phyloP scores from a whole-genome alignment of 352 stramenopile genomes.

The Globisporangium nodosum region DNA sequence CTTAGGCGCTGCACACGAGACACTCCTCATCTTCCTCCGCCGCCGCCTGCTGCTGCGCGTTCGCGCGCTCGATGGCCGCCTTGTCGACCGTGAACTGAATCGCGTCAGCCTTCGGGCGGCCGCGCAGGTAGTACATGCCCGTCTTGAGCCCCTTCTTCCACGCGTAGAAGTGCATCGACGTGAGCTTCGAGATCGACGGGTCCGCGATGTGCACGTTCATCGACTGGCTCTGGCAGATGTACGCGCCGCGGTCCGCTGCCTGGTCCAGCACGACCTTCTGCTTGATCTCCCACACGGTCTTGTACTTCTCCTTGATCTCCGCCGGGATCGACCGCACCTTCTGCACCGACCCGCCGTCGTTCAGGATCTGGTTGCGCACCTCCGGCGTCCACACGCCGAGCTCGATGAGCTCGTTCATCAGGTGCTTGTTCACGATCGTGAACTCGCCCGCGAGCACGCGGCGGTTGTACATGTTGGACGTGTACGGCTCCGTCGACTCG shows the following conservation, averaged over 20 bases:
- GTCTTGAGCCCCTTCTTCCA: conserved; percentile 99
- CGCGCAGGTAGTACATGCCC: conserved; percentile 99
- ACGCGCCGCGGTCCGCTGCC: conserved; percentile 97
- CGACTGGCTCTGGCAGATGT: conserved; percentile 97
- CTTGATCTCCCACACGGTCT: conserved; percentile 99
- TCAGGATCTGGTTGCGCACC: conserved; percentile 98
- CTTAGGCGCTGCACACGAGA: conserved; percentile 69
- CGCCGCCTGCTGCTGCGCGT: conserved; percentile 12
- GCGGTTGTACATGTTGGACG: conserved; percentile 99
- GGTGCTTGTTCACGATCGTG: conserved; percentile 99
- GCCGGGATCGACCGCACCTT: conserved; percentile 81
- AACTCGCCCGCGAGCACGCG: conserved; percentile 98
- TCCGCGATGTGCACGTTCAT: conserved; percentile 99
- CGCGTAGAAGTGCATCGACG: conserved; percentile 99
- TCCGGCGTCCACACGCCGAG: conserved; percentile 95
- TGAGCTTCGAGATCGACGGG: conserved; percentile 96
- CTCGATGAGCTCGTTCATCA: conserved; percentile 96
- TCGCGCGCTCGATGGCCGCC: conserved; percentile 59
- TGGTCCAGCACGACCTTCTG: conserved; percentile 97
- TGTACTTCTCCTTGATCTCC: conserved; percentile 95
- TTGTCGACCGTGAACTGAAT: conserved; percentile 99
- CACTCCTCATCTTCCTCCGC: conserved; percentile 72
- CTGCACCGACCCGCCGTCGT: conserved; percentile 95
- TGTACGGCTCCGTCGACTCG: conserved; percentile 98
- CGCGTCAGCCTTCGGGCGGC: conserved; percentile 96